Evolutionary conservation across 768 basidiomycete species (phyloP).

Genomic region (Rhodocollybia butyracea): DNA sequence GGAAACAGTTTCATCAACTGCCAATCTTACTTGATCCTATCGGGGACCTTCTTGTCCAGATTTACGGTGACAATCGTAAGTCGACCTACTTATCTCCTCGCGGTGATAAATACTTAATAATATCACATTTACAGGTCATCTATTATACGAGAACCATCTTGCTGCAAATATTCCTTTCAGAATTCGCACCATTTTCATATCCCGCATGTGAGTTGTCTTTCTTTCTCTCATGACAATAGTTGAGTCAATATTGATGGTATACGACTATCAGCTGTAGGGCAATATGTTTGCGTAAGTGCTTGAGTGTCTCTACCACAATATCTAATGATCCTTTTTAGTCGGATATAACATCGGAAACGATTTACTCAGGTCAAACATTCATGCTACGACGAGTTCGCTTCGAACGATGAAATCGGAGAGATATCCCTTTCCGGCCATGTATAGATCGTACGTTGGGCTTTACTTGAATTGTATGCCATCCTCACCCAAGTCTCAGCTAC

Average conservation of each 20-base stretch:
- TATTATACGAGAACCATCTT: constrained; percentile 22
- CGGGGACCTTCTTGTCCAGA: constrained; percentile 23
- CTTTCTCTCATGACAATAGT: background rate
- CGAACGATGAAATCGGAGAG: constrained; percentile 2
- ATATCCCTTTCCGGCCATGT: constrained; percentile 8
- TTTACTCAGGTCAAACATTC: constrained; percentile 14
- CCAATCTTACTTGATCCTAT: constrained; percentile 5
- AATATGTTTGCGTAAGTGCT: constrained; percentile 43
- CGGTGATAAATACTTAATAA: background rate
- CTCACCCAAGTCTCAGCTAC: constrained; percentile 11
- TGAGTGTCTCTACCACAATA: background rate
- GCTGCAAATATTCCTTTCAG: constrained; percentile 16
- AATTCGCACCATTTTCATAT: constrained; percentile 36
- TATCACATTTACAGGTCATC: constrained; percentile 18
- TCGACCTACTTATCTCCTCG: constrained; percentile 5
- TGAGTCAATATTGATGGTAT: background rate
- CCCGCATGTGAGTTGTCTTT: constrained; percentile 41
- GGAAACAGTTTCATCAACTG: constrained; percentile 11
- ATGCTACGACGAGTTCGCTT: constrained; percentile 17
- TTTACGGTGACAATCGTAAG: constrained; percentile 27
- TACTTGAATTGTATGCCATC: background rate
- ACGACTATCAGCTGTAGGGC: constrained; percentile 37
- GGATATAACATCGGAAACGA: constrained; percentile 26
- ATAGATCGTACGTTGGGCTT: constrained; percentile 11
- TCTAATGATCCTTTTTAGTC: constrained; percentile 17